A percentile compares a stretch with the other conserved stretches of the same genome.
phyloP scores from a whole-genome alignment of 2,329 filamentous ascomycete species.

The Daldinia sp. region DNA sequence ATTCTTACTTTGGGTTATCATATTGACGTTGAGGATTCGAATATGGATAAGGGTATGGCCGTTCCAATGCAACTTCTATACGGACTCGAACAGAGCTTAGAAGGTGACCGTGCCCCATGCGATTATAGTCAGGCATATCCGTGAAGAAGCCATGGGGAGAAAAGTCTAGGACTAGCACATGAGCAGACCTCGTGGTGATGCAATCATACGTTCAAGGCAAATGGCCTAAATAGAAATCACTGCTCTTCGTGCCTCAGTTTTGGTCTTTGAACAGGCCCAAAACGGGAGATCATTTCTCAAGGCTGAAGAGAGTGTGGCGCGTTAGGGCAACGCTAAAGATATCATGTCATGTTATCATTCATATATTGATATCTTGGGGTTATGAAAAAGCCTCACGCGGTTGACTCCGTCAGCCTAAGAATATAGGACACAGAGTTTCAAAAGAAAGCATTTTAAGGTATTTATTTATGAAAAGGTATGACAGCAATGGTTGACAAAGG shows the following conservation, averaged over 20 bases:
- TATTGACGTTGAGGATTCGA: neutral
- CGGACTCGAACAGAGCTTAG: neutral
- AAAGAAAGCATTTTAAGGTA: neutral
- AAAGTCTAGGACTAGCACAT: neutral
- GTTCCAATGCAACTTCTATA: neutral
- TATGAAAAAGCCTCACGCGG: neutral
- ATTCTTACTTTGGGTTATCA: neutral
- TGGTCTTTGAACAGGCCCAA: neutral
- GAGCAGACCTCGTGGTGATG: neutral
- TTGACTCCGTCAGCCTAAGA: neutral
- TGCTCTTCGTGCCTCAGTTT: neutral
- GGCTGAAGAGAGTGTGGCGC: neutral
- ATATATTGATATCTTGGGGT: neutral
- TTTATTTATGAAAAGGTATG: too few species aligned
- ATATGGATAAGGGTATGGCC: neutral
- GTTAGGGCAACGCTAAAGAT: conserved; percentile 9
- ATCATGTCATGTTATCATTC: neutral
- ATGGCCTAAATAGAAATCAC: too few species aligned
- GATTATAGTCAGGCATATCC: neutral
- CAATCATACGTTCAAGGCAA: neutral
- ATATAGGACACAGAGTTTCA: neutral
- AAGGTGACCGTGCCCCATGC: neutral
- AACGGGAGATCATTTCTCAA: neutral
- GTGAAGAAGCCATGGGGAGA: neutral
- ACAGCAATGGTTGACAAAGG: neutral